These are phyloP conservation scores for Thermochaetoides thermophila DNA, from an alignment of 495 filamentous ascomycete species.

Conservation along the genomic window DNA sequence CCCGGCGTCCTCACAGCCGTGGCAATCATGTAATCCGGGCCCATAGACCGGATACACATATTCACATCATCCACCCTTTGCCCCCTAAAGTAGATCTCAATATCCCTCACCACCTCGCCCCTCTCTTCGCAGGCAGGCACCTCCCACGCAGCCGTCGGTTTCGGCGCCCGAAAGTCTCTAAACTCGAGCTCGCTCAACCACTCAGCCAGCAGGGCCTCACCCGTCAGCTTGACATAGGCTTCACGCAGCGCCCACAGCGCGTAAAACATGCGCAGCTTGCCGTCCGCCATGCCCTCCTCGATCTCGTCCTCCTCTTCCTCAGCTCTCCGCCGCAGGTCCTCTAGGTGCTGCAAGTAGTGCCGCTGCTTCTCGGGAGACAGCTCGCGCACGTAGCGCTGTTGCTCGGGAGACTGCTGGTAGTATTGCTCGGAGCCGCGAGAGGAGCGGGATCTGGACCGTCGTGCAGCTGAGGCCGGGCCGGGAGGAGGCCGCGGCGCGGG, in stretches of 20 bases:
- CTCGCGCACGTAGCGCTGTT: too few species aligned
- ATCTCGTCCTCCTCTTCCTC: conserved; percentile 1
- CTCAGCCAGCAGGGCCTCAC: conserved; percentile 66
- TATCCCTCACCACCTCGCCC: conserved; percentile 14
- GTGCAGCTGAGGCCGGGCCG: too few species aligned
- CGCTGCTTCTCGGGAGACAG: background rate
- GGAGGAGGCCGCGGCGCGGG: too few species aligned
- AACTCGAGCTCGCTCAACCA: conserved; percentile 52
- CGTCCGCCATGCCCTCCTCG: conserved; percentile 16
- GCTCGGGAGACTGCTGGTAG: too few species aligned
- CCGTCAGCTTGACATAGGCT: conserved; percentile 87
- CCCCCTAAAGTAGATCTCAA: conserved; percentile 27
- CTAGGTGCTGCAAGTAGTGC: background rate
- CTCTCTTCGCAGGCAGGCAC: conserved; percentile 9
- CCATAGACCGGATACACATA: conserved; percentile 25
- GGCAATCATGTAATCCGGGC: conserved; percentile 32
- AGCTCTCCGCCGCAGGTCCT: too few species aligned
- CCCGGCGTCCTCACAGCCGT: conserved; percentile 29
- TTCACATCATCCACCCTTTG: conserved; percentile 28
- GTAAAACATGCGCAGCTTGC: conserved; percentile 59
- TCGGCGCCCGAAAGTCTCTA: conserved; percentile 19
- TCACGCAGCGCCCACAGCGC: conserved; percentile 82
- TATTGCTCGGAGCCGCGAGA: too few species aligned
- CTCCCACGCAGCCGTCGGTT: conserved; percentile 10
- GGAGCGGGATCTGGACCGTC: too few species aligned